Evolutionary conservation across 805 yeast species (phyloP), one percentile per base, ranked within the genome.

Genomic region (Candida easanensis): DNA sequence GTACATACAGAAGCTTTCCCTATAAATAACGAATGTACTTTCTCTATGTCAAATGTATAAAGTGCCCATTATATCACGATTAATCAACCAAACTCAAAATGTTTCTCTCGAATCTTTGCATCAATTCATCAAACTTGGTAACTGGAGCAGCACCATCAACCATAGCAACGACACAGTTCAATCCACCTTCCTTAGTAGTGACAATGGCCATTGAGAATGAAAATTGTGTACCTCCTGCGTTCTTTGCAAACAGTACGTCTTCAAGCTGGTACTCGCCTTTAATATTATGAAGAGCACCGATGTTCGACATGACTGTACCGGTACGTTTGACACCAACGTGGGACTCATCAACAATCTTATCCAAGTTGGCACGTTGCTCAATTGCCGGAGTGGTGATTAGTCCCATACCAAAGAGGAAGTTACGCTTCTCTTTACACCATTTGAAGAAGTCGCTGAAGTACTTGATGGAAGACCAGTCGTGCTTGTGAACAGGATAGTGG

Each of bases 241-340:
- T 48, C 33, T 49, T 47, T 1, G 46, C 15, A 33, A 55, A 53
- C 3, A 36, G 13, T 4, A 47, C 30, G 32, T 53, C 56, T 17
- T 52, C 45, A 14, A 51, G 36, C 16, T 45, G 27, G 21, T 28
- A 46, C 10, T 33, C 32, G 1, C 30, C 36, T 16, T 38, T 23
- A 4, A 16, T 32, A 15, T 27, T 27, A 10, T 20, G 19, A 4
- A 52, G n/a, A 1, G 44, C 19, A 3, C 60, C 60, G 17, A 56
- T n/a, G 35, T 56, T 56, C 6, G 60, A 56, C 35, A 52, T 32
- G 25, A 47, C 23, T 4, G 51, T 27, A 9, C 54, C 54, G 2
- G 41, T 28, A 38, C 57, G 46, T 9, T 26, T 25, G 6, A 19
- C 34, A 14, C 48, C 49, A 13, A 51, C 36, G 3, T 39, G 38